Evolutionary conservation across 768 basidiomycete species (phyloP), one percentile per base, ranked within the genome.

Genomic region (Termitomyces sp.): DNA sequence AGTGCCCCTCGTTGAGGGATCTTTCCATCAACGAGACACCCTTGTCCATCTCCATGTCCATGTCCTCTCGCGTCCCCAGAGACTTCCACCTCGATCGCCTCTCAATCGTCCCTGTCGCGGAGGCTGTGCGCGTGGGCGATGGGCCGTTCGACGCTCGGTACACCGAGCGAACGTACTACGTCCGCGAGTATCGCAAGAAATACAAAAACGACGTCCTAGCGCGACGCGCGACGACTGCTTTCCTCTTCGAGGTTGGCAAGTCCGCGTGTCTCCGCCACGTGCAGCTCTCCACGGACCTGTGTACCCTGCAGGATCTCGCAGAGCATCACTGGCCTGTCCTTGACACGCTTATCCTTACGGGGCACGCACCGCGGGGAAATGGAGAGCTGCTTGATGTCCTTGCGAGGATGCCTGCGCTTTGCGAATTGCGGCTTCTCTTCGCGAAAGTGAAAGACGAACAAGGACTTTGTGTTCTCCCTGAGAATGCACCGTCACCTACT

Each of bases 71-170:
- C 38, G 54, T 72, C 2, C 72, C 73, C 0, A 31, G 59, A 2
- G 54, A 60, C 7, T 73, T 72, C 55, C 61, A 64, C 49, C 67
- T 76, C 27, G 68, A 72, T 45, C 59, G 68, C 2, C 47, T 77
- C 7, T 58, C 72, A 16, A 63, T 76, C 44, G 66, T 70, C 12
- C 72, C 73, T 7, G 74, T 77, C 5, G 73, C 66, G 2, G 73
- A 77, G 56, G 75, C 71, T 4, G 66, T 73, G 15, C 69, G 75
- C 2, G 66, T 74, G 2, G 76, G 76, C 2, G 75, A 77, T 48
- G 75, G 74, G 2, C 71, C 75, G 1, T 73, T 68, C 53, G 67
- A 75, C 42, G 54, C 64, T 9, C 70, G 70, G 32, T 72, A 70
- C 59, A 63, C 68, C 22, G 72, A 73, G 18, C 47, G 67, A 5